Percentiles rank a stretch among this genome's conserved stretches.
Conservation (phyloP, 169 alveolate species). For the Eimeria acervulina region DNA sequence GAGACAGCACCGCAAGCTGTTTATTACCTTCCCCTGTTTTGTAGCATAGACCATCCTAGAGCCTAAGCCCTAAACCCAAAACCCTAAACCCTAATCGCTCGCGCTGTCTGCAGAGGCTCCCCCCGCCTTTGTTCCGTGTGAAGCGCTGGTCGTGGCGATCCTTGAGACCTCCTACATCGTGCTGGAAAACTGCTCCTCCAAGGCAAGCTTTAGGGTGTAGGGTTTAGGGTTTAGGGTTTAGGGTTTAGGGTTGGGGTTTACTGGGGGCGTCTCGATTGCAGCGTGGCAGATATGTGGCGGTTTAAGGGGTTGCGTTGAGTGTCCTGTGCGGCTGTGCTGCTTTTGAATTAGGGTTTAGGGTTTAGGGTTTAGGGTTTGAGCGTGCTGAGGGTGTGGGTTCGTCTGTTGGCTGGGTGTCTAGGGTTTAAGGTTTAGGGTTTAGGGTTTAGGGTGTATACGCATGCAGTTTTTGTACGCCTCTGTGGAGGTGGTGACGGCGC, state of each 20-base stretch:
- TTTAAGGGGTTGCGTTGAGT: too few relatives aligned
- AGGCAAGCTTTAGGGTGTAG: slow-evolving; percentile 29
- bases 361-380: background rate
- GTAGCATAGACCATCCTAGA: background rate
- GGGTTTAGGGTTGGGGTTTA: slow-evolving; percentile 6
- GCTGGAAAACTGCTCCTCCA: slow-evolving; percentile 80
- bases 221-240: slow-evolving; percentile 39
- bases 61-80: slow-evolving; percentile 1
- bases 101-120: slow-evolving; percentile 35
- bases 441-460: slow-evolving; percentile 17
- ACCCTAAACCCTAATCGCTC: slow-evolving; percentile 35
- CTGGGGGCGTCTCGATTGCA: background rate
- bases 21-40: background rate
- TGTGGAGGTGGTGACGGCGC: slow-evolving; percentile 71
- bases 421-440: slow-evolving; percentile 50
- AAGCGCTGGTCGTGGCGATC: slow-evolving; percentile 74
- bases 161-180: slow-evolving; percentile 77
- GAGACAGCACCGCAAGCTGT: background rate
- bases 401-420: background rate
- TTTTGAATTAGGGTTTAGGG: slow-evolving; percentile 18
- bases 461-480: slow-evolving; percentile 73
- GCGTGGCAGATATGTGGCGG: background rate
- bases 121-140: slow-evolving; percentile 66
- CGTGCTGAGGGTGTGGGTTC: background rate
- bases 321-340: too few relatives aligned